These are phyloP conservation scores for Talaromyces wortmannii DNA, from an alignment of 495 filamentous ascomycete species.

Conservation along the genomic window DNA sequence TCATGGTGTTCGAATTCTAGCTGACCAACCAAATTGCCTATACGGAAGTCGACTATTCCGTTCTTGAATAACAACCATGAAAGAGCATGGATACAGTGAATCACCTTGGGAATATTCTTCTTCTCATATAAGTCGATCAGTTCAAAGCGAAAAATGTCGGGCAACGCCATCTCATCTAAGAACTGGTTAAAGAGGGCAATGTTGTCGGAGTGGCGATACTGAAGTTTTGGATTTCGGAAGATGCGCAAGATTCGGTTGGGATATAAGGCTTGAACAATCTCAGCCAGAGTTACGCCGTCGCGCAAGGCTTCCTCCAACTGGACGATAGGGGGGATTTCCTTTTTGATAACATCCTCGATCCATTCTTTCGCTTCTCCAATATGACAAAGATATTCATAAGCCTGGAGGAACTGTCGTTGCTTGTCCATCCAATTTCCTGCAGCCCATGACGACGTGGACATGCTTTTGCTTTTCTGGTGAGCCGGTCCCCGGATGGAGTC, in stretches of 20 bases:
- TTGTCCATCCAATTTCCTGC: slow-evolving; percentile 98
- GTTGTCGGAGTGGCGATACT: slow-evolving; percentile 96
- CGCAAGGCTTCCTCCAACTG: slow-evolving; percentile 89
- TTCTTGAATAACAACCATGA: slow-evolving; percentile 95
- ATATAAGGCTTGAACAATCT: slow-evolving; percentile 88
- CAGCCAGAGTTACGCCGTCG: slow-evolving; percentile 91
- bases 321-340: slow-evolving; percentile 89
- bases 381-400: slow-evolving; percentile 98
- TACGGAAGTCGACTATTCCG: slow-evolving; percentile 88
- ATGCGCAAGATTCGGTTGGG: slow-evolving; percentile 70
- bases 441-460: slow-evolving; percentile 57
- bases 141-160: slow-evolving; percentile 98
- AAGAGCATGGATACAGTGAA: slow-evolving; percentile 95
- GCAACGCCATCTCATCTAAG: slow-evolving; percentile 86
- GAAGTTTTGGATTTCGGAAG: slow-evolving; percentile 75
- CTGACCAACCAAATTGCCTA: slow-evolving; percentile 97
- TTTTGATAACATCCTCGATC: slow-evolving; percentile 92
- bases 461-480: slow-evolving; percentile 39
- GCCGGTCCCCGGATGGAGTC: slow-evolving; percentile 47
- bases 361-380: slow-evolving; percentile 99
- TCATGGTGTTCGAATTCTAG: slow-evolving; percentile 97
- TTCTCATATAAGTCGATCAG: slow-evolving; percentile 98
- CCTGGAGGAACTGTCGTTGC: slow-evolving; percentile 90
- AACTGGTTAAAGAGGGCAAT: slow-evolving; percentile 91
- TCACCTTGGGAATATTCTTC: slow-evolving; percentile 98